These are phyloP conservation scores for Colletotrichum sp. DNA, from an alignment of 2,329 filamentous ascomycete species.

Conservation along the genomic window DNA sequence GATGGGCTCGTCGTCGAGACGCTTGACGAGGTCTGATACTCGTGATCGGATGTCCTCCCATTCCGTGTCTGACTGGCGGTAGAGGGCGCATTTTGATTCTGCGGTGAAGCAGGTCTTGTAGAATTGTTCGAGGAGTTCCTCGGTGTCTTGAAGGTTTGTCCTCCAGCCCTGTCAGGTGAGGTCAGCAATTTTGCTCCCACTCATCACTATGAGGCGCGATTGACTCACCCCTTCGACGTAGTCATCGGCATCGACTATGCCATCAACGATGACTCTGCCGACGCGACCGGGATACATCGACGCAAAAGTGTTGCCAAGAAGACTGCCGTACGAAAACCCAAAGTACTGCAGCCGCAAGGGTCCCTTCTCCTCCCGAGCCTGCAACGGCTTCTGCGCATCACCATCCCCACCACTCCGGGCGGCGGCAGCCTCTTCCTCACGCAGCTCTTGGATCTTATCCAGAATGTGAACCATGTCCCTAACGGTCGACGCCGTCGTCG, in stretches of 20 bases:
- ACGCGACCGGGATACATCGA: constrained; percentile 41
- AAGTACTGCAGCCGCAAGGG: constrained; percentile 46
- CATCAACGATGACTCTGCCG: constrained; percentile 46
- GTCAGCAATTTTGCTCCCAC: not conserved
- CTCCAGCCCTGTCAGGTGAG: constrained; percentile 33
- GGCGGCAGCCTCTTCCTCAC: constrained; percentile 7
- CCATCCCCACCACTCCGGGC: not conserved
- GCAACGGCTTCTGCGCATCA: not conserved
- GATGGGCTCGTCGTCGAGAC: constrained; percentile 32
- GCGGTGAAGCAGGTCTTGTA: constrained; percentile 40
- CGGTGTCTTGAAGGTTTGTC: constrained; percentile 40
- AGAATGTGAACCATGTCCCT: constrained; percentile 50
- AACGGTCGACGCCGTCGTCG: constrained; percentile 42
- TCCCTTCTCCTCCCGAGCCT: not conserved
- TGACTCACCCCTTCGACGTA: constrained; percentile 35
- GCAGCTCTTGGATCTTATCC: constrained; percentile 42
- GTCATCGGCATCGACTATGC: constrained; percentile 40
- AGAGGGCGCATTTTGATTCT: constrained; percentile 33
- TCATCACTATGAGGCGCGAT: accelerated
- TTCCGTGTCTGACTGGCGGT: constrained; percentile 26
- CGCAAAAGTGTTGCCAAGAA: constrained; percentile 39
- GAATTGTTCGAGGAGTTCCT: constrained; percentile 36
- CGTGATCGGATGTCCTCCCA: constrained; percentile 34
- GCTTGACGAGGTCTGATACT: constrained; percentile 32
- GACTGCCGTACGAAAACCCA: constrained; percentile 52